A percentile compares a stretch with the other conserved stretches of the same genome.
Conservation (phyloP, 2,329 filamentous ascomycete species). For the Talaromyces sp. region DNA sequence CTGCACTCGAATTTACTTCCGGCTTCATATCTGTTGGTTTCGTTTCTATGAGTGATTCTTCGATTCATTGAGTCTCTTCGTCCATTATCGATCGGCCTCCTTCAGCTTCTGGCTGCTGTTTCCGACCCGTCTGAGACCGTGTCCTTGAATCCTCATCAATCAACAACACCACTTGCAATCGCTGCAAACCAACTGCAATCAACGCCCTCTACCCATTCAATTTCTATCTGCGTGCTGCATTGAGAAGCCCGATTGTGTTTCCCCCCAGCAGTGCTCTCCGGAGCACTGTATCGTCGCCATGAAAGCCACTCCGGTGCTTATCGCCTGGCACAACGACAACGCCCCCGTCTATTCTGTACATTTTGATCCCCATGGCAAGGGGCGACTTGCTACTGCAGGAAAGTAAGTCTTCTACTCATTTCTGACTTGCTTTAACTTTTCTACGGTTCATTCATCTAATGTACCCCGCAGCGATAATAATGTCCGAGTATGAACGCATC, state of each 20-base stretch:
- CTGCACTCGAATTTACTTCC: neutral
- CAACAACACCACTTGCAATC: neutral
- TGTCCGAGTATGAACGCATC: slow-evolving; percentile 61
- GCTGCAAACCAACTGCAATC: neutral
- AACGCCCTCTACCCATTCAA: neutral
- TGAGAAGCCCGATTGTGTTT: neutral
- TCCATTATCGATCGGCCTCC: neutral
- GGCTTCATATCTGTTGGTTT: neutral
- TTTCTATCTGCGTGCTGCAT: neutral
- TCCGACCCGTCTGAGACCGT: neutral
- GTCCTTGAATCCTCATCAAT: neutral
- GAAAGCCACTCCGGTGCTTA: slow-evolving; percentile 94
- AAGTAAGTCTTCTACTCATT: slow-evolving; percentile 41
- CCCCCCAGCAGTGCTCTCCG: slow-evolving; percentile 11
- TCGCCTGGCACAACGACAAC: slow-evolving; percentile 98
- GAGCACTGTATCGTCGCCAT: slow-evolving; percentile 48
- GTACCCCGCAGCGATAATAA: slow-evolving; percentile 64
- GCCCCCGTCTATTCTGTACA: slow-evolving; percentile 95
- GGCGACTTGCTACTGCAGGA: slow-evolving; percentile 84
- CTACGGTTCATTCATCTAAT: slow-evolving; percentile 12
- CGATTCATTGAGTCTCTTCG: neutral
- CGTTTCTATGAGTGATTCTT: neutral
- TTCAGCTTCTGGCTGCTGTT: neutral
- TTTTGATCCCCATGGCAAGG: slow-evolving; percentile 89
- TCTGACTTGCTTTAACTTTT: neutral